A percentile compares a stretch with the other conserved stretches of the same genome.
phyloP scores from a whole-genome alignment of 2,329 filamentous ascomycete species.

The Talaromyces sp. region DNA sequence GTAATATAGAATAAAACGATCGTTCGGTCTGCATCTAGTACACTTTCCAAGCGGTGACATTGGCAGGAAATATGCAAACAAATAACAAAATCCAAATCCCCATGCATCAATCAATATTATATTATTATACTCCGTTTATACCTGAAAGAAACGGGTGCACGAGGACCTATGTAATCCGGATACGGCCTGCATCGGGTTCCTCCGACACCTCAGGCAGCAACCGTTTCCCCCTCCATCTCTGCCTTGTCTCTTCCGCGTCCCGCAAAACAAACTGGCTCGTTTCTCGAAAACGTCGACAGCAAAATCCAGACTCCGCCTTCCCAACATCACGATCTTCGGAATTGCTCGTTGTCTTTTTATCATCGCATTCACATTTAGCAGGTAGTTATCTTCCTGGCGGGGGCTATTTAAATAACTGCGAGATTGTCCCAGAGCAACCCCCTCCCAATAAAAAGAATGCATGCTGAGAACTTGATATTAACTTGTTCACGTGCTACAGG shows the following conservation, averaged over 20 bases:
- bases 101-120: too few relatives aligned
- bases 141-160: too few relatives aligned
- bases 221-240: conserved; percentile 11
- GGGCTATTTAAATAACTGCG: too few relatives aligned
- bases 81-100: too few relatives aligned
- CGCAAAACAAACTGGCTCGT: conserved; percentile 23
- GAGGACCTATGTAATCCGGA: too few relatives aligned
- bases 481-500: conserved; percentile 1
- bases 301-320: conserved; percentile 3
- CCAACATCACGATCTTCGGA: neutral
- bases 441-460: neutral
- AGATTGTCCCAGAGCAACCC: neutral
- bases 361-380: neutral
- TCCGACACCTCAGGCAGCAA: conserved; percentile 15
- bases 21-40: too few relatives aligned
- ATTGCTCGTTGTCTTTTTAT: neutral
- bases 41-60: too few relatives aligned
- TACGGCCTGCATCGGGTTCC: too few relatives aligned
- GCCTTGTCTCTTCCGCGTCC: conserved; percentile 20
- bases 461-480: conserved; percentile 1
- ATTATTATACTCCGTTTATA: too few relatives aligned
- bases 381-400: neutral
- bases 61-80: too few relatives aligned
- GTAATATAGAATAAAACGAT: too few relatives aligned
- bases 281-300: conserved; percentile 5